Base-by-base conservation (phyloP, 306 rosid genomes). In the Fragaria vesca region DNA sequence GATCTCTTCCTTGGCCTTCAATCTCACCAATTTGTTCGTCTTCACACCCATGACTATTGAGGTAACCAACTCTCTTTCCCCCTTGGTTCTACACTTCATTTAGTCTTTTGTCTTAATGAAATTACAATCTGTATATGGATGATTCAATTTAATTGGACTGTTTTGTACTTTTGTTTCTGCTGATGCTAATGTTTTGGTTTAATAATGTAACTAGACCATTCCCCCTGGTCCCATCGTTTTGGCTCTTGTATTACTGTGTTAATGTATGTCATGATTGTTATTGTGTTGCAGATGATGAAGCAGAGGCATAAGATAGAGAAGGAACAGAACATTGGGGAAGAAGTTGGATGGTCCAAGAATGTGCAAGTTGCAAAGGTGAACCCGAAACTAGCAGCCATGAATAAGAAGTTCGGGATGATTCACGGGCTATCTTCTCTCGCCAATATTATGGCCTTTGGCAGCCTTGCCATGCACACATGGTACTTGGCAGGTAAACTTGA, bases 391-490 rank as follows among this genome's bases (percentile, higher is more conserved):
- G 90, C 91, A 65, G 96, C 97, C 65, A 93, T 96, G 96, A 93
- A 96, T 76, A 96, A 96, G 93, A 96, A 93, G 78, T 96, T 96
- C 24, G 99, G 99, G 76, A 93, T 96, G 99, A 89, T 96, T 86
- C 99, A 96, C 73, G 99, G 99, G 46, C 79, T 96, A 61, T 96
- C 99, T 63, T 93, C 99, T 45, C 97, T 96, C 28, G 98, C 99
- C 28, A 96, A 96, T 81, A 93, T 96, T 82, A 75, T 96, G 89
- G 81, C 99, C 15, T 93, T 93, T 81, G 98, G 99, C 36, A 79
- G 97, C 90, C 97, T 96, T 76, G 97, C 98, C 26, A 81, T 93
- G 88, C 99, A 96, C 86, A 90, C 99, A 5, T 96, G 99, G 98
- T 96, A 96, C 83, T 79, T 96, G 88, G 99, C 98, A 12, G 91